These are phyloP conservation scores for Dichotomopilus funicola DNA, from an alignment of 2,329 filamentous ascomycete genomes.

Conservation along the genomic window DNA sequence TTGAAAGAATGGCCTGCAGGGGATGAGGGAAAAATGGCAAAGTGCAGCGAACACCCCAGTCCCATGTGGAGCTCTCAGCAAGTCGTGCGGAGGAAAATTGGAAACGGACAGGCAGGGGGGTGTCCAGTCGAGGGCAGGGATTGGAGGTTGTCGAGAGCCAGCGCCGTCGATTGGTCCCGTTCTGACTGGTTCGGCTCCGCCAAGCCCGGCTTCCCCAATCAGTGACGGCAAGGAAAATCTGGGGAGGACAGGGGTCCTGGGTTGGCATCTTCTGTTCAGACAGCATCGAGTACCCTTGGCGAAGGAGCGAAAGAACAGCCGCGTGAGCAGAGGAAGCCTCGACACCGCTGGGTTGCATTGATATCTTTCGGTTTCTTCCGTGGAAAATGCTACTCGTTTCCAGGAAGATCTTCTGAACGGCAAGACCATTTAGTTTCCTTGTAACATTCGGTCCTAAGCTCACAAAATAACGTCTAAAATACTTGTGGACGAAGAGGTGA, in stretches of 20 bases:
- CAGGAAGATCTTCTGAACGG: too few species aligned
- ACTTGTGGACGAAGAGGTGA: too few species aligned
- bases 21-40: slow-evolving; percentile 19
- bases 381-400: too few species aligned
- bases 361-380: too few species aligned
- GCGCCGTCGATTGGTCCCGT: slow-evolving; percentile 13
- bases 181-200: slow-evolving; percentile 1
- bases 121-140: slow-evolving; percentile 8
- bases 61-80: slow-evolving; percentile 4
- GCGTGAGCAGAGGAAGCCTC: too few species aligned
- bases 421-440: too few species aligned
- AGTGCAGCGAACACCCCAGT: not conserved
- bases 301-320: not conserved
- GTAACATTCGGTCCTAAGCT: too few species aligned
- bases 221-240: slow-evolving; percentile 16
- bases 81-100: slow-evolving; percentile 19
- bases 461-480: too few species aligned
- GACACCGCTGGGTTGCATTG: too few species aligned
- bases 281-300: not conserved
- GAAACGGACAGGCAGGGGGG: slow-evolving; percentile 15
- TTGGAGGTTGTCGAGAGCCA: slow-evolving; percentile 4
- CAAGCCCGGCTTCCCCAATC: slow-evolving; percentile 13
- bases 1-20: slow-evolving; percentile 14
- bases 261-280: not conserved
- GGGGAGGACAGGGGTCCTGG: slow-evolving; percentile 20